These are phyloP conservation scores for Gaeumannomyces tritici DNA, from an alignment of 2,329 filamentous ascomycete genomes.

Conservation along the genomic window DNA sequence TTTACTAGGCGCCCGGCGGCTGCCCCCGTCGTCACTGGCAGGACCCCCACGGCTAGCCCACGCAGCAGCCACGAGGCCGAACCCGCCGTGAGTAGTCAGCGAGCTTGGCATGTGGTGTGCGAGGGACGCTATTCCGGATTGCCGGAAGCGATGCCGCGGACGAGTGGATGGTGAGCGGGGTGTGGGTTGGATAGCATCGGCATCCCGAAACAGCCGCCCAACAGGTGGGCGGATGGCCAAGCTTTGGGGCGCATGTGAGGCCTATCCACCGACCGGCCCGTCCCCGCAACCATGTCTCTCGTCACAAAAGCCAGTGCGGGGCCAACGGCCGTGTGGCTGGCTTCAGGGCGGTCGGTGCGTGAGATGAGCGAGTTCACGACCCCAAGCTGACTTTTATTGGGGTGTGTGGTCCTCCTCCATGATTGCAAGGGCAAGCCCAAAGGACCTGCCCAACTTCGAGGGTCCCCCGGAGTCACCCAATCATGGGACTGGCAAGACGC, in stretches of 20 bases:
- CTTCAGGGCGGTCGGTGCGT: background rate
- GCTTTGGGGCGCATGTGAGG: background rate
- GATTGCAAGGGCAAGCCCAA: background rate
- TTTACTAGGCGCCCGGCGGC: too few species aligned
- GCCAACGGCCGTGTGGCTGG: background rate
- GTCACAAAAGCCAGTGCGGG: background rate
- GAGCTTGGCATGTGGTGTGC: background rate
- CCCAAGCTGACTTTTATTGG: background rate
- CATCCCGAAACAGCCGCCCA: background rate
- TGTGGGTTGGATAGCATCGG: background rate
- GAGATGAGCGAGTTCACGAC: background rate
- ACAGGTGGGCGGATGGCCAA: background rate
- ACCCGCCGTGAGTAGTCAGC: background rate
- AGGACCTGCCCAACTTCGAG: background rate
- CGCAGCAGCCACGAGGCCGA: background rate
- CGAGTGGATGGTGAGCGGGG: background rate
- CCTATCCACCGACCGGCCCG: background rate
- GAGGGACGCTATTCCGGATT: background rate
- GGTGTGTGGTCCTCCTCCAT: background rate
- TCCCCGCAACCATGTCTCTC: background rate
- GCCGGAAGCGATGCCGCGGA: background rate
- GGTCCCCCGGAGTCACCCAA: background rate
- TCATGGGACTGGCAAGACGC: background rate
- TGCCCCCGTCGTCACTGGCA: background rate
- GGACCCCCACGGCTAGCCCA: background rate